Evolutionary conservation across 2,329 filamentous ascomycete species (phyloP), one percentile per base, ranked within the genome.

Genomic region (Colletotrichum coccodes): DNA sequence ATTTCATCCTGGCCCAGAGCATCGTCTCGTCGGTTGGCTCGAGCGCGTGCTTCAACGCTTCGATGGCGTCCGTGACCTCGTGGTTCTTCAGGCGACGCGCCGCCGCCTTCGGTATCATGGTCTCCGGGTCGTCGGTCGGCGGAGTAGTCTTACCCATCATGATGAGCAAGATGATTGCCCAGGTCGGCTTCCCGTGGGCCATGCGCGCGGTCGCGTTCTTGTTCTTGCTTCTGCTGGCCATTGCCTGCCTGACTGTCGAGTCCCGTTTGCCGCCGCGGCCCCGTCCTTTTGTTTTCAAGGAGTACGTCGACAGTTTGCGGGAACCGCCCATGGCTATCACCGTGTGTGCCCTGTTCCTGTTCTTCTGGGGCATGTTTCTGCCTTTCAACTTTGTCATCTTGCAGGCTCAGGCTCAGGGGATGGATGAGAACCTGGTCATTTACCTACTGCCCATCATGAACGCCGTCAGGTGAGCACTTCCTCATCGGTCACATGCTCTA

Each of bases 61-160:
- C 76, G 68, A 80, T 83, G 76, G 85, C 79, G 18, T 79, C 75
- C 36, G 74, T 84, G 49, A 78, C 81, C 38, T 84, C 81, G 5
- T 89, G 87, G 86, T 90, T 90, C 74, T 79, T 79, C 67, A 81
- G 80, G 46, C 82, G 81, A 12, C 83, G 87, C 21, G 87, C 84
- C 26, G 78, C 84, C 38, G 87, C 87, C 9, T 82, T 87, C 14
- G 88, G 87, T 9, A 79, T 89, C 71, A 81, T 84, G 72, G 84
- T 85, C 3, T 82, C 85, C 3, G 88, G 88, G 6, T 86, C 85
- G 0, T 86, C 84, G 5, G 71, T 89, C 6, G 88, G 87, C 3
- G 88, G 88, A 28, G 80, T 84, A 52, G 80, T 88, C 16, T 89
- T 92, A 64, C 79, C 92, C 56, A 89, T 92, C 70, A 84, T 93